Conservation (phyloP, 495 filamentous ascomycete genomes). For the Aspergillus diversus region DNA sequence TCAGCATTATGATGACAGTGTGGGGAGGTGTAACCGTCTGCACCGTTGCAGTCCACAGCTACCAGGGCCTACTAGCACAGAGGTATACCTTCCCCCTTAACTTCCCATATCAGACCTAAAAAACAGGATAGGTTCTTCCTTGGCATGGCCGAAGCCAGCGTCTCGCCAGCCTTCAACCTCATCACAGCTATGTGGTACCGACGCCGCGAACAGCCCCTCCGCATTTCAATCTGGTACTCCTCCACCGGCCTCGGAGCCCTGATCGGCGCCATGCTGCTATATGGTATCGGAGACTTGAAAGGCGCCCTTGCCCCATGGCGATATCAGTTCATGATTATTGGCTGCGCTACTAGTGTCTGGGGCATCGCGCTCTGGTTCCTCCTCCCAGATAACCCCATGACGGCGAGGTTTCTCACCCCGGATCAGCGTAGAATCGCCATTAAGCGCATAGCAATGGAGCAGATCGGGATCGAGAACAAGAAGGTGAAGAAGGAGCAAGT, state of each 20-base stretch:
- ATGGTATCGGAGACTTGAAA: conserved; percentile 47
- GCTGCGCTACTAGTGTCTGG: conserved; percentile 37
- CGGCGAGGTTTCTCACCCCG: conserved; percentile 38
- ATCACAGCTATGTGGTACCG: conserved; percentile 46
- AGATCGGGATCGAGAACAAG: conserved; percentile 60
- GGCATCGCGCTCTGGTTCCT: conserved; percentile 45
- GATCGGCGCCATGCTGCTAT: conserved; percentile 48
- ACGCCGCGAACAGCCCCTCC: conserved; percentile 54
- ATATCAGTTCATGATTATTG: conserved; percentile 40
- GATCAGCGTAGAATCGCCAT: conserved; percentile 54
- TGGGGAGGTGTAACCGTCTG: not conserved
- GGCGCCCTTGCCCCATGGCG: conserved; percentile 36
- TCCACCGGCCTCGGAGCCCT: conserved; percentile 55
- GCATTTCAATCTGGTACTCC: conserved; percentile 58
- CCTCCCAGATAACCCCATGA: conserved; percentile 55
- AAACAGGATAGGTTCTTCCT: not conserved
- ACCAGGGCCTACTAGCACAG: not conserved
- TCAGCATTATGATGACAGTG: conserved; percentile 2
- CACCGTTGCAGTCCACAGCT: not conserved
- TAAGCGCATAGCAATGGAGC: conserved; percentile 54
- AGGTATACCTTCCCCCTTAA: conserved; percentile 3
- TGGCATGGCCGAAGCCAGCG: not conserved
- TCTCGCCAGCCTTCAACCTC: conserved; percentile 29
- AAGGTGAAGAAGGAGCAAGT: conserved; percentile 55
- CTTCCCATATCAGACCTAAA: not conserved